phyloP scores from a whole-genome alignment of 805 yeast species.

The Zygosaccharomyces rouxii region DNA sequence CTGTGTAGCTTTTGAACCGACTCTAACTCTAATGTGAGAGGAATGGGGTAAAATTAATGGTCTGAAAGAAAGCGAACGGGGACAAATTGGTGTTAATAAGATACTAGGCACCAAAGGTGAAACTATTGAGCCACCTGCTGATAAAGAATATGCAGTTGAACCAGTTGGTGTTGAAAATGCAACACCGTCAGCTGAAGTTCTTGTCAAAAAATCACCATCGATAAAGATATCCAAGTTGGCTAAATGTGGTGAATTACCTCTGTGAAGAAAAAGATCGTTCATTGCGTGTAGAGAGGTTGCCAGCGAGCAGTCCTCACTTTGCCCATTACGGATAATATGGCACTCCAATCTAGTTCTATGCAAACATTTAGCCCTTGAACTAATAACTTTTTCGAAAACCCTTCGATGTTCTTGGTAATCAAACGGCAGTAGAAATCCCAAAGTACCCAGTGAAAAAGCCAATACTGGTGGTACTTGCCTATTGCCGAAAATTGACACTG shows the following conservation, averaged over 20 bases:
- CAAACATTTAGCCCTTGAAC: conserved; percentile 64
- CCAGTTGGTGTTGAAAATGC: conserved; percentile 89
- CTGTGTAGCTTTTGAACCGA: conserved; percentile 46
- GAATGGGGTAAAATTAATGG: conserved; percentile 79
- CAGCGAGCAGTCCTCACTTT: conserved; percentile 10
- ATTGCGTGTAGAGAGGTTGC: conserved; percentile 55
- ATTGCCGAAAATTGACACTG: conserved; percentile 71
- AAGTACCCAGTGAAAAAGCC: conserved; percentile 83
- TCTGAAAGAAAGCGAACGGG: conserved; percentile 83
- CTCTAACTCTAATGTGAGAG: conserved; percentile 63
- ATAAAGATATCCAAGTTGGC: conserved; percentile 79
- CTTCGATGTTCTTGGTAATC: conserved; percentile 58
- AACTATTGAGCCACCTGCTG: conserved; percentile 89
- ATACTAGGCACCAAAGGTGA: conserved; percentile 85
- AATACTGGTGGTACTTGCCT: conserved; percentile 80
- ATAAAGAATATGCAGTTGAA: conserved; percentile 85
- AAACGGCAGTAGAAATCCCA: conserved; percentile 86
- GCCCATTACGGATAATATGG: conserved; percentile 46
- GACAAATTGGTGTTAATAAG: conserved; percentile 85
- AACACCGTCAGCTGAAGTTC: conserved; percentile 90
- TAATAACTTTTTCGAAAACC: conserved; percentile 63
- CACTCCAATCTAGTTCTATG: conserved; percentile 79
- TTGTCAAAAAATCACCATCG: conserved; percentile 78
- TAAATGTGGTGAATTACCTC: conserved; percentile 85
- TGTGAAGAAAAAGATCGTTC: conserved; percentile 85